Conservation (phyloP, 2,329 filamentous ascomycete genomes). For the Alternaria sp. region DNA sequence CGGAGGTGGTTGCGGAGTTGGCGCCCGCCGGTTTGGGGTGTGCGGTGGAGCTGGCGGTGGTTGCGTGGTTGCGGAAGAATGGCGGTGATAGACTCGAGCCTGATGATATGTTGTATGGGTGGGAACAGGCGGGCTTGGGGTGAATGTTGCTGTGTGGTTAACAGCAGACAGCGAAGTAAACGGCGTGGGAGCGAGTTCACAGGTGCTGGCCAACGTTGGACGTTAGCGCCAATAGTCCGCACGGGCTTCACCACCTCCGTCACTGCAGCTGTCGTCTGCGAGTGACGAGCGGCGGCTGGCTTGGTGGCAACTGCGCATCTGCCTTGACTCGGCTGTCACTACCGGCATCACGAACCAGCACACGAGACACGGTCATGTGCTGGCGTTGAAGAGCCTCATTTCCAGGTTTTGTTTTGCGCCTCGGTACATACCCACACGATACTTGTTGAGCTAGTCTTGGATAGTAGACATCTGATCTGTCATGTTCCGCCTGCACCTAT, state of each 20-base stretch:
- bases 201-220: constrained; percentile 18
- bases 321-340: constrained; percentile 2
- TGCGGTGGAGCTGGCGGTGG: constrained; percentile 14
- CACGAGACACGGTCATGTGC: background rate
- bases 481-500: background rate
- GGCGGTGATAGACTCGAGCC: background rate
- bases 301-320: constrained; percentile 9
- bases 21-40: constrained; percentile 29
- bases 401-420: background rate
- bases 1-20: constrained; percentile 27
- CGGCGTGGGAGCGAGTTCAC: constrained; percentile 14
- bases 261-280: constrained; percentile 7
- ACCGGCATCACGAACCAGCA: background rate
- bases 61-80: background rate
- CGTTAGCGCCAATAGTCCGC: constrained; percentile 15
- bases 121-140: background rate
- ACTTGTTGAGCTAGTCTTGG: background rate
- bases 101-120: background rate
- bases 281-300: constrained; percentile 1
- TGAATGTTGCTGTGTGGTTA: constrained; percentile 1
- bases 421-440: background rate
- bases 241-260: constrained; percentile 14
- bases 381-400: background rate
- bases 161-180: constrained; percentile 13
- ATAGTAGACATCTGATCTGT: background rate